A percentile compares a stretch with the other conserved stretches of the same genome.
phyloP scores from a whole-genome alignment of 179 eudicot genomes.

The Corrigiola litoralis region DNA sequence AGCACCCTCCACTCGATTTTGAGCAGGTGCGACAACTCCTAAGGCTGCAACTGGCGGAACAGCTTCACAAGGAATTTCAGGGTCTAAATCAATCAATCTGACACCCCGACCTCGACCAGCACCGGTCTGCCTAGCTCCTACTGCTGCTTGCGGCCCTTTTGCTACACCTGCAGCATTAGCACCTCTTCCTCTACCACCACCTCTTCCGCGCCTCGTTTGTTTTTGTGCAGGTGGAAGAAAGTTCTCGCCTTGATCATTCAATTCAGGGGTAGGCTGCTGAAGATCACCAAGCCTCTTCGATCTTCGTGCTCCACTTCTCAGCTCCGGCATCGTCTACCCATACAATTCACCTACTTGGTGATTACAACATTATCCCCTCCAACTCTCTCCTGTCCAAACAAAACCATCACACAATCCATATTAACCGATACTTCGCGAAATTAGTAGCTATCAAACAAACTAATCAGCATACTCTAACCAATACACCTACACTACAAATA shows the following conservation, averaged over 20 bases:
- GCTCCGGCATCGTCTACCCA: conserved; percentile 98
- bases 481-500: neutral
- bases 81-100: conserved; percentile 80
- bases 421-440: neutral
- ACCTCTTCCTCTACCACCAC: conserved; percentile 92
- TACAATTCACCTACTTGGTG: conserved; percentile 57
- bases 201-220: conserved; percentile 77
- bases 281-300: conserved; percentile 92
- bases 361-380: conserved; percentile 36
- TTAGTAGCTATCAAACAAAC: neutral
- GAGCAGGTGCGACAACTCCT: conserved; percentile 48
- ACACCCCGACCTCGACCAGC: conserved; percentile 86
- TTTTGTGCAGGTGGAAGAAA: conserved; percentile 51
- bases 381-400: conserved; percentile 24
- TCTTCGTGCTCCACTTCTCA: conserved; percentile 98
- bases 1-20: conserved; percentile 49
- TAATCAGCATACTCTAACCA: conserved; percentile 2
- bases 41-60: conserved; percentile 54
- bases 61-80: conserved; percentile 64
- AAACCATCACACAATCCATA: neutral
- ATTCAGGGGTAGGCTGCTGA: conserved; percentile 73
- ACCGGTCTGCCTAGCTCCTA: conserved; percentile 61
- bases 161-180: conserved; percentile 66
- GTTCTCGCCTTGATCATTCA: conserved; percentile 61
- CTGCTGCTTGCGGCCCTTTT: conserved; percentile 54